Conservation (phyloP, 2,329 filamentous ascomycete genomes). For the Acephala macrosclerotiorum region DNA sequence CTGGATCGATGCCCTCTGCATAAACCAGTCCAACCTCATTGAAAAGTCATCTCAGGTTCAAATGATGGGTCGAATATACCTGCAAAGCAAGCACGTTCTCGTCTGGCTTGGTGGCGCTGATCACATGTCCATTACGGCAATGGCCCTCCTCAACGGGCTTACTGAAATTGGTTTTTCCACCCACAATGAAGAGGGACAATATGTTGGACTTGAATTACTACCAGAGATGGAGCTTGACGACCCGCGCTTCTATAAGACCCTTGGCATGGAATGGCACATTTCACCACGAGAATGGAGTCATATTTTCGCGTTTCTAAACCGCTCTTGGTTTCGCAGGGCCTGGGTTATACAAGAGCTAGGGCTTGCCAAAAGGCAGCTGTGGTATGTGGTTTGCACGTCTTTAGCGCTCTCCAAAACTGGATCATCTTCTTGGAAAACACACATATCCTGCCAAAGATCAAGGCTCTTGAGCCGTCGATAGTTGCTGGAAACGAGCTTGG, state of each 20-base stretch:
- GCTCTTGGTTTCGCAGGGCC: not conserved
- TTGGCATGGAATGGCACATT: not conserved
- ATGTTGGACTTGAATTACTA: not conserved
- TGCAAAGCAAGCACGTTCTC: not conserved
- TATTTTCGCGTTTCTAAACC: not conserved
- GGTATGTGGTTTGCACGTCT: not conserved
- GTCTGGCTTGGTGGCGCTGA: slow-evolving; percentile 2
- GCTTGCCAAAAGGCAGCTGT: not conserved
- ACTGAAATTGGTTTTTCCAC: not conserved
- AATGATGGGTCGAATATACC: not conserved
- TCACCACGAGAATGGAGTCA: not conserved
- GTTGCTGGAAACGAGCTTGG: not conserved
- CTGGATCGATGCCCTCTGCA: slow-evolving; percentile 9
- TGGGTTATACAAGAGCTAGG: not conserved
- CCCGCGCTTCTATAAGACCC: not conserved
- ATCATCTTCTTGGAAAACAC: not conserved
- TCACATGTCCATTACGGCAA: not conserved
- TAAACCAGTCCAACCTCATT: not conserved
- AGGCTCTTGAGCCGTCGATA: not conserved
- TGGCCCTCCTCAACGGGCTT: not conserved
- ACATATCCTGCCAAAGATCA: not conserved
- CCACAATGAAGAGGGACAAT: not conserved
- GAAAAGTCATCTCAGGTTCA: not conserved
- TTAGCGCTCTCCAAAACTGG: not conserved
- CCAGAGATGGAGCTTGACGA: slow-evolving; percentile 1